These are phyloP conservation scores for Puya raimondii DNA, from an alignment of 176 grass and related monocot genomes.

Conservation along the genomic window DNA sequence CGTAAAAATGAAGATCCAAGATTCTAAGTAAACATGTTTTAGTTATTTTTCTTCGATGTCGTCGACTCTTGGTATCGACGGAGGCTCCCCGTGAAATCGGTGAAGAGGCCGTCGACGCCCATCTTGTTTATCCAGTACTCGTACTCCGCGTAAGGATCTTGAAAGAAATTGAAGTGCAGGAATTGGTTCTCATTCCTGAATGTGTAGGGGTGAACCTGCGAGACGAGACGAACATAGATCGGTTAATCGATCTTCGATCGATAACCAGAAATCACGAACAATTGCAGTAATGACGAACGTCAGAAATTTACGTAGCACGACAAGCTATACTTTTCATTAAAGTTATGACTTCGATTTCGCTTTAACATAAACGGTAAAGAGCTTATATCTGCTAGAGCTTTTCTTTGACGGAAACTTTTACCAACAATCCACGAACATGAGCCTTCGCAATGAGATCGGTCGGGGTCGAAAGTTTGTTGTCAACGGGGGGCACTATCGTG, in stretches of 20 bases:
- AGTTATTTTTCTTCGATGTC: background rate
- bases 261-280: no score
- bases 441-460: slow-evolving; percentile 65
- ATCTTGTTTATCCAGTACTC: slow-evolving; percentile 68
- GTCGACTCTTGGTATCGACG: slow-evolving; percentile 52
- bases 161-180: slow-evolving; percentile 66
- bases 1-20: no score
- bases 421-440: slow-evolving; percentile 61
- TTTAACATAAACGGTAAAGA: no score
- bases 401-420: slow-evolving; percentile 4
- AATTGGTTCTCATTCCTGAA: slow-evolving; percentile 50
- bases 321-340: no score
- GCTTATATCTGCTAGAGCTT: no score
- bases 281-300: no score
- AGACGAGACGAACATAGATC: background rate
- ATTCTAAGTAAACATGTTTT: no score
- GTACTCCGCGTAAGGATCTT: slow-evolving; percentile 64
- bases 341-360: no score
- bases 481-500: slow-evolving; percentile 46
- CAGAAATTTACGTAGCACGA: no score
- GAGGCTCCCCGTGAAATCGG: slow-evolving; percentile 78
- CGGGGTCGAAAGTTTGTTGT: slow-evolving; percentile 30
- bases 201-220: slow-evolving; percentile 69
- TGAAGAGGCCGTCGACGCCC: slow-evolving; percentile 82
- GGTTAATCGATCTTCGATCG: no score